Conservation (phyloP, 2,329 filamentous ascomycete genomes). For the Colletotrichum gloeosporioides region DNA sequence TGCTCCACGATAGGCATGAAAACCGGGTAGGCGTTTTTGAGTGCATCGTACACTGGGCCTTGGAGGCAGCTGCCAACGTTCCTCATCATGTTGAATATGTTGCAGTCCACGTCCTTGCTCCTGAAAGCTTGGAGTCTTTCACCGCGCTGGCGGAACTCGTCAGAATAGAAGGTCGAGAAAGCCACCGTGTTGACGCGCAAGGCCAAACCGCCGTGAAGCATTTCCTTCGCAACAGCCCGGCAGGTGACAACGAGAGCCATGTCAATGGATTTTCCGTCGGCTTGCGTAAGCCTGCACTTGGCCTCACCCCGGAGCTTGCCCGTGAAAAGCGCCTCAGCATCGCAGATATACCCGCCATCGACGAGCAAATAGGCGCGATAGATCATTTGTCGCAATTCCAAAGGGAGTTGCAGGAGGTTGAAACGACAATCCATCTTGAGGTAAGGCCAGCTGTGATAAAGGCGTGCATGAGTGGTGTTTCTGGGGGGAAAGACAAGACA, state of each 20-base stretch:
- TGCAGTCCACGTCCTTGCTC: too few species aligned
- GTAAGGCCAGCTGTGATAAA: too few species aligned
- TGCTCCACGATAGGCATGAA: neutral
- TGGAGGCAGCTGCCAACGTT: rapidly evolving
- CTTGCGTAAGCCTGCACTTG: neutral
- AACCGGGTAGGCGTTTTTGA: neutral
- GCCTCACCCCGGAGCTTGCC: neutral
- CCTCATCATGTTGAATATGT: neutral
- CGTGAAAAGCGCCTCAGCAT: neutral
- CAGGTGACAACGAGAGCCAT: neutral
- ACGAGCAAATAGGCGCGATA: neutral
- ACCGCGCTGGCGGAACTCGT: neutral
- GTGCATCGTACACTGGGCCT: neutral
- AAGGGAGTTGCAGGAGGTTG: neutral
- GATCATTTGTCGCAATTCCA: neutral
- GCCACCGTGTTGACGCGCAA: neutral
- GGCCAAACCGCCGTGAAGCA: neutral
- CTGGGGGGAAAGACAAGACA: too few species aligned
- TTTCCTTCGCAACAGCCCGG: neutral
- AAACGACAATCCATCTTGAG: too few species aligned
- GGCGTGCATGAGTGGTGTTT: too few species aligned
- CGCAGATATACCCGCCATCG: neutral
- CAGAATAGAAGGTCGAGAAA: neutral
- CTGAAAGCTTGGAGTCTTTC: too few species aligned
- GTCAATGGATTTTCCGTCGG: neutral